These are phyloP conservation scores for Phytomonas sp. DNA, from an alignment of 208 protist species.

Conservation along the genomic window DNA sequence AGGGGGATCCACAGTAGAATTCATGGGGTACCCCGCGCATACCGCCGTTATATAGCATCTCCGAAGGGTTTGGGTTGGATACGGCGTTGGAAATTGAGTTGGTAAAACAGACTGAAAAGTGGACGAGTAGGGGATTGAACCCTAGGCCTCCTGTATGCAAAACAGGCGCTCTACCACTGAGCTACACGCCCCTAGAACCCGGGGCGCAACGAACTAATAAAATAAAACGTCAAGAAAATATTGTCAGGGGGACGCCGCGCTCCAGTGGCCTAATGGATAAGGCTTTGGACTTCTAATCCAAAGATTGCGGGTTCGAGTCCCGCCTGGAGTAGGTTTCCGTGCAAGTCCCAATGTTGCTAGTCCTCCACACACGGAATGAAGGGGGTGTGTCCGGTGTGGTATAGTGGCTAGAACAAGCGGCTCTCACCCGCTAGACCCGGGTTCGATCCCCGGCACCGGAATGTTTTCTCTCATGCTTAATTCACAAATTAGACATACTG, in stretches of 20 bases:
- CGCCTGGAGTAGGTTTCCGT: constrained; percentile 64
- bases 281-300: constrained; percentile 88
- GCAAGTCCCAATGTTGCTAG: neutral
- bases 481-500: too few species aligned
- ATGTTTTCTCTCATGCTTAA: constrained; percentile 36
- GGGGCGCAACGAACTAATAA: neutral
- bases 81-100: too few species aligned
- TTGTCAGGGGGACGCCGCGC: constrained; percentile 2
- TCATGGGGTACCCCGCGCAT: too few species aligned
- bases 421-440: constrained; percentile 91
- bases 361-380: neutral
- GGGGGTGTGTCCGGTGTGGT: constrained; percentile 60
- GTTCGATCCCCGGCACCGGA: constrained; percentile 91
- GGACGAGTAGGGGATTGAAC: constrained; percentile 78
- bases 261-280: constrained; percentile 87
- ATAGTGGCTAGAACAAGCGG: constrained; percentile 92
- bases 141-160: constrained; percentile 83
- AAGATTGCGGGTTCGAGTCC: constrained; percentile 88
- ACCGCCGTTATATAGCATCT: too few species aligned
- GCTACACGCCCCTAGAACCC: constrained; percentile 43
- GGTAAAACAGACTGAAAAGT: constrained; percentile 24
- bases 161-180: constrained; percentile 87
- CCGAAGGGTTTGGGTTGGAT: too few species aligned
- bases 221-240: constrained; percentile 3
- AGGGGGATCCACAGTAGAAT: too few species aligned